Base-by-base conservation (phyloP, 306 rosid genomes). In the Castanospermum australe region DNA sequence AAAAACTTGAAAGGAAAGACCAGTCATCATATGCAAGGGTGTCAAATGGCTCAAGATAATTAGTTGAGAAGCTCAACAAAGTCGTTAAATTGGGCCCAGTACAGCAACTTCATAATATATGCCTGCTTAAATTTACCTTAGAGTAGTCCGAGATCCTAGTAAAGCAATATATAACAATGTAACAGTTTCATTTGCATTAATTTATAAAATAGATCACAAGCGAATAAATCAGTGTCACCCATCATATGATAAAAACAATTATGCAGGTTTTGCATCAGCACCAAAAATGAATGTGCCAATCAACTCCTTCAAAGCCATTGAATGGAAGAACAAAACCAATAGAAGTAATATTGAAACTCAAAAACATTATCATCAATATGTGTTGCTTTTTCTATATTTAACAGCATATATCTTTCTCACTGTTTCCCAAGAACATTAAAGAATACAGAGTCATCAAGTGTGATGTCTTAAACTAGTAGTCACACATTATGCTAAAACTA, bases 11-110 rank as follows among this genome's bases (percentile, higher is more conserved):
- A 71, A 63, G 42, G 15, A 72, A 18, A 39, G 14, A 25, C 5
- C 61, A 73, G 41, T 28, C 73, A 72, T 59, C 56, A 51, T 12
- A 65, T 14, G 45, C 39, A 73, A 52, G 76, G 44, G 38, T 38
- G 24, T 24, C 44, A 45, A 47, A 69, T 4, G 41, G 66, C 51
- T 55, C 20, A 8, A 17, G 17, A 10, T 47, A 9, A 18, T 38
- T 55, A 57, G 38, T 64, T 45, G 70, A 65, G 22, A 78, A 59
- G 32, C 71, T 54, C 71, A 75, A 35, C 57, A 79, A 75, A 39
- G 55, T 74, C 65, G 32, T 24, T 59, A 68, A 73, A 75, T 22
- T n/a, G 9, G 21, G 12, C 73, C 55, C 33, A 41, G 69, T 12
- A 59, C 8, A 42, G 66, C 60, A 41, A 41, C 44, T 14, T 22